Evolutionary conservation across 2,329 filamentous ascomycete genomes (phyloP).

Genomic region (Trichoderma cornu-damae): DNA sequence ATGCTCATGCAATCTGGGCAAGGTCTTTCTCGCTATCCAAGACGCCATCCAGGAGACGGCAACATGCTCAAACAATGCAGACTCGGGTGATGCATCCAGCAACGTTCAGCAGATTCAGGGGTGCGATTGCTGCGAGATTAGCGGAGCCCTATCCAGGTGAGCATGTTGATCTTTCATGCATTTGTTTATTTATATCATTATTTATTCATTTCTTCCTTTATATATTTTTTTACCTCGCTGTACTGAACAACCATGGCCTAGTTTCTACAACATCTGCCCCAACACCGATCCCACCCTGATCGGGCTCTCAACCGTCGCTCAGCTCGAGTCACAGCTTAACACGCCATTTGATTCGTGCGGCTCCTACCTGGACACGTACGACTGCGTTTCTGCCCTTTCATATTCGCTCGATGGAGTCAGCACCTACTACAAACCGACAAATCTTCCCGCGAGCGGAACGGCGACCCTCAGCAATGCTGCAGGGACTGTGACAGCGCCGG

Average conservation of each 20-base stretch:
- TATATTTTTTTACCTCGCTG: no score
- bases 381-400: conserved; percentile 24
- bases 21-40: conserved; percentile 25
- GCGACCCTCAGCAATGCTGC: conserved; percentile 28
- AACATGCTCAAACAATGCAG: conserved; percentile 23
- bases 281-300: conserved; percentile 27
- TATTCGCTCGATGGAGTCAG: conserved; percentile 22
- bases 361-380: conserved; percentile 22
- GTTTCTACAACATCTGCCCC: conserved; percentile 27
- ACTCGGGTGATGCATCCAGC: conserved; percentile 22
- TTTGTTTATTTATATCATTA: not conserved
- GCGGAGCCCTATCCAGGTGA: conserved; percentile 34
- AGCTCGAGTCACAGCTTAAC: conserved; percentile 21
- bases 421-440: conserved; percentile 23
- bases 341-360: conserved; percentile 20
- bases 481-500: conserved; percentile 31
- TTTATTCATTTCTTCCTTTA: not conserved
- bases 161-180: not conserved
- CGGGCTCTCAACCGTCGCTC: conserved; percentile 20
- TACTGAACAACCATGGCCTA: conserved; percentile 20
- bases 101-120: conserved; percentile 25
- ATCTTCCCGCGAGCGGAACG: conserved; percentile 29
- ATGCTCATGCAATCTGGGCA: conserved; percentile 36
- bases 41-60: conserved; percentile 20
- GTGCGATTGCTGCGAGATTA: conserved; percentile 34